phyloP scores from a whole-genome alignment of 371 early-diverging fungal species.

The Dinochytrium kinnereticum region DNA sequence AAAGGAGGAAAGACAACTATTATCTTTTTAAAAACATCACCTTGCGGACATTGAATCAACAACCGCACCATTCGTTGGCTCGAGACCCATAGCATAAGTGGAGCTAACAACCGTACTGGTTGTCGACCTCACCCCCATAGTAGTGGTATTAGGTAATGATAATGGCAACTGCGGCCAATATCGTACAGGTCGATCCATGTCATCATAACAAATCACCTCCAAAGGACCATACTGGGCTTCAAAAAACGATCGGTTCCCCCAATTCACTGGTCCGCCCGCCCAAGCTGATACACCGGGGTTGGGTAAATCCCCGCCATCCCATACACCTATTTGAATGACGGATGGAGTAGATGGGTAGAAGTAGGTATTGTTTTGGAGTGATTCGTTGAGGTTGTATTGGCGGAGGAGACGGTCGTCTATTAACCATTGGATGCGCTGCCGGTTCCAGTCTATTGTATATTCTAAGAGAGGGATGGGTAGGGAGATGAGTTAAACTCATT shows the following conservation, averaged over 20 bases:
- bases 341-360: constrained; percentile 61
- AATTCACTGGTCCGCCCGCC: constrained; percentile 64
- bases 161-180: too few species aligned
- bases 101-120: too few species aligned
- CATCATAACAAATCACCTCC: constrained; percentile 20
- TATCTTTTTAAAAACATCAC: too few species aligned
- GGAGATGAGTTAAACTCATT: neutral
- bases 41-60: too few species aligned
- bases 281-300: constrained; percentile 62
- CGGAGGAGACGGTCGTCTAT: constrained; percentile 22
- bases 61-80: too few species aligned
- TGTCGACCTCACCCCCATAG: too few species aligned
- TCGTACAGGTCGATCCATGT: constrained; percentile 8
- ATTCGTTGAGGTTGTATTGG: constrained; percentile 1
- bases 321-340: constrained; percentile 64
- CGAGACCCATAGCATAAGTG: too few species aligned
- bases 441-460: constrained; percentile 25
- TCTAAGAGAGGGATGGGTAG: neutral
- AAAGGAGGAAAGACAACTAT: too few species aligned
- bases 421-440: constrained; percentile 23
- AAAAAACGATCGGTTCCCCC: constrained; percentile 4
- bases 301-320: constrained; percentile 69
- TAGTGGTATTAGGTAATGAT: too few species aligned
- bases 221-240: constrained; percentile 15
- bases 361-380: neutral